Conservation (phyloP, 306 rosid species). For the Prunus dulcis region DNA sequence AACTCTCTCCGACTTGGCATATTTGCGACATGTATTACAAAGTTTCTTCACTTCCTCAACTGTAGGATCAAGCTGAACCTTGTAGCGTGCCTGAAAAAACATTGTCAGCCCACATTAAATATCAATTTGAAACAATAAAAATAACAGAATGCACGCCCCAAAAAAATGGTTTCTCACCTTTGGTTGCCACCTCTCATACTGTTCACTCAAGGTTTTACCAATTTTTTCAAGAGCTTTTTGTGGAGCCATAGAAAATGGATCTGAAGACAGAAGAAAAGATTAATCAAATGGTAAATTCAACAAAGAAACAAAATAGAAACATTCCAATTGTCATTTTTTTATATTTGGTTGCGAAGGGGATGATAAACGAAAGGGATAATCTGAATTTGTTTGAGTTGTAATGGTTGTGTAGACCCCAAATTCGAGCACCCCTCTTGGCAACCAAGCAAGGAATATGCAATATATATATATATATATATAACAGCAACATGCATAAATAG, state of each 20-base stretch:
- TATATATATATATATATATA: no score
- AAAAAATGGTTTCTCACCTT: conserved; percentile 53
- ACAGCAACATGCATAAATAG: no score
- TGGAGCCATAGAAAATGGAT: conserved; percentile 95
- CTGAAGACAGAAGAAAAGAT: conserved; percentile 38
- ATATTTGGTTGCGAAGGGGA: neutral
- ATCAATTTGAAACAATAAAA: conserved; percentile 20
- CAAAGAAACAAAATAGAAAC: neutral
- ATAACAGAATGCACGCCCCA: conserved; percentile 12
- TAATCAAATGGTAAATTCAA: neutral
- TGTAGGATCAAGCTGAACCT: conserved; percentile 91
- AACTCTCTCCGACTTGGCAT: conserved; percentile 92
- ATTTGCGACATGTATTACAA: conserved; percentile 79
- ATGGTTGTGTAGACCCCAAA: neutral
- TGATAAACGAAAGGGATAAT: neutral
- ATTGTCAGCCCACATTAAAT: conserved; percentile 30
- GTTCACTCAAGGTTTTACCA: conserved; percentile 77
- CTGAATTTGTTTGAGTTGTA: neutral
- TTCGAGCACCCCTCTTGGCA: neutral
- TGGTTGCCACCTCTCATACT: conserved; percentile 99
- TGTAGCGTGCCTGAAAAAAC: conserved; percentile 77
- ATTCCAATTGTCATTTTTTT: neutral
- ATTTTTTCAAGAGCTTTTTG: conserved; percentile 91
- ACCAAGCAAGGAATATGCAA: no score
- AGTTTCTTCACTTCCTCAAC: conserved; percentile 98